phyloP scores from a whole-genome alignment of 2,329 filamentous ascomycete species.

The Cadophora sp. region DNA sequence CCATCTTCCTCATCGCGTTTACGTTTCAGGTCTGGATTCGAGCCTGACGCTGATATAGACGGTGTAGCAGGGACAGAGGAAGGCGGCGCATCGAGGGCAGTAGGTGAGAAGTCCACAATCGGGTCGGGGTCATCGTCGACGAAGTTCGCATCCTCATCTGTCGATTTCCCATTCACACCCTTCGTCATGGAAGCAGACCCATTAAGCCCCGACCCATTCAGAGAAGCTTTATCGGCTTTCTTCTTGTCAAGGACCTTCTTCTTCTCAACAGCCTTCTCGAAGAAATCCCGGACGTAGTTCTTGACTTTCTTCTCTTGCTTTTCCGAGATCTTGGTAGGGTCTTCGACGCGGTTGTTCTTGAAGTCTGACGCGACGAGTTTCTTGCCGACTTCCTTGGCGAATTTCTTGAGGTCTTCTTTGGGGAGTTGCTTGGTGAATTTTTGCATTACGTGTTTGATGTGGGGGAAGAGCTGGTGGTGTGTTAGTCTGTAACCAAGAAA shows the following conservation, averaged over 20 bases:
- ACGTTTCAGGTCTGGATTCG: constrained; percentile 59
- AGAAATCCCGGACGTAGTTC: constrained; percentile 81
- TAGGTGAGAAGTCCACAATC: constrained; percentile 39
- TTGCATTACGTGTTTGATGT: constrained; percentile 84
- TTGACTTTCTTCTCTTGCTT: constrained; percentile 86
- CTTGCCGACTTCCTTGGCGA: constrained; percentile 75
- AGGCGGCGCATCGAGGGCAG: constrained; percentile 18
- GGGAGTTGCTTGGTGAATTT: constrained; percentile 88
- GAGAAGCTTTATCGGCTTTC: constrained; percentile 57
- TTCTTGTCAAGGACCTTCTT: constrained; percentile 73
- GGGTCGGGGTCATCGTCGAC: constrained; percentile 40
- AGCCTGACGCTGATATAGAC: constrained; percentile 51
- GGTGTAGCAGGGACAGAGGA: constrained; percentile 53
- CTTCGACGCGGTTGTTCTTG: constrained; percentile 84
- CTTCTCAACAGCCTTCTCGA: constrained; percentile 85
- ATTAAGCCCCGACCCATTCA: constrained; percentile 38
- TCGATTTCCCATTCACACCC: constrained; percentile 43
- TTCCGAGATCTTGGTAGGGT: constrained; percentile 78
- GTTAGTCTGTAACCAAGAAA: constrained; percentile 30
- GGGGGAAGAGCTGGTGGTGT: constrained; percentile 72
- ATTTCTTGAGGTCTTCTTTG: constrained; percentile 73
- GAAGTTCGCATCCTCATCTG: constrained; percentile 34
- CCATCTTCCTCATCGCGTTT: constrained; percentile 60
- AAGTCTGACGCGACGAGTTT: constrained; percentile 92
- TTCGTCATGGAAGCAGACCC: constrained; percentile 41